Evolutionary conservation across 345 rosid genomes (phyloP), one percentile per base, ranked within the genome.

Genomic region (Salix suchowensis): DNA sequence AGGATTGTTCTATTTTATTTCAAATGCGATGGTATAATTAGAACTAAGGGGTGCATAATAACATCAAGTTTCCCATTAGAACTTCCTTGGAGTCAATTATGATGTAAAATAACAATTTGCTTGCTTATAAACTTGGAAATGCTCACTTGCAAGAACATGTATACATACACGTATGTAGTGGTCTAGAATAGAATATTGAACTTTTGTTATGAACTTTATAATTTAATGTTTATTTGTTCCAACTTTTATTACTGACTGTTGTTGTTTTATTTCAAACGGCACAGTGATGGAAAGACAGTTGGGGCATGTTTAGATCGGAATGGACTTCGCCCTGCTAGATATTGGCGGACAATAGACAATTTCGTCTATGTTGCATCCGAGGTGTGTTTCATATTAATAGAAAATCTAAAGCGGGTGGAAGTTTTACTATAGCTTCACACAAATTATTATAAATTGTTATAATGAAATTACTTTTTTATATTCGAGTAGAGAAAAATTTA

Each of bases 281-380:
- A 69, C 86, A 96, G 99, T 87, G 99, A 96, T 85, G 99, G 99
- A 79, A 96, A 96, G 88, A 96, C 97, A 83, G 96, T 96, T 69
- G 99, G 99, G 64, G 99, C 99, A 75, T 89, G 94, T 82, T 98
- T 96, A 75, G 98, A 96, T 78, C 91, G 99, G 66, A 96, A 96
- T 75, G 99, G 99, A 50, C 99, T 96, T 86, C 98, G 99, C 77
- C 99, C 99, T 62, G 99, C 99, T 84, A 87, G 99, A 79, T 96
- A 96, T 71, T 96, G 99, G 99, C 87, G 90, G 76, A 96, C 99
- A 10, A 82, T 79, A 39, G 99, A 96, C 88, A 96, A 96, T 87
- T 78, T 91, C 60, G 99, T 96, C 73, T 96, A 96, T 80, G 98
- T 96, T 77, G 98, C 99, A 62, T 96, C 99, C 80, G 99, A 96